These are phyloP conservation scores for Populus davidiana DNA, from an alignment of 345 rosid genomes.

Conservation along the genomic window DNA sequence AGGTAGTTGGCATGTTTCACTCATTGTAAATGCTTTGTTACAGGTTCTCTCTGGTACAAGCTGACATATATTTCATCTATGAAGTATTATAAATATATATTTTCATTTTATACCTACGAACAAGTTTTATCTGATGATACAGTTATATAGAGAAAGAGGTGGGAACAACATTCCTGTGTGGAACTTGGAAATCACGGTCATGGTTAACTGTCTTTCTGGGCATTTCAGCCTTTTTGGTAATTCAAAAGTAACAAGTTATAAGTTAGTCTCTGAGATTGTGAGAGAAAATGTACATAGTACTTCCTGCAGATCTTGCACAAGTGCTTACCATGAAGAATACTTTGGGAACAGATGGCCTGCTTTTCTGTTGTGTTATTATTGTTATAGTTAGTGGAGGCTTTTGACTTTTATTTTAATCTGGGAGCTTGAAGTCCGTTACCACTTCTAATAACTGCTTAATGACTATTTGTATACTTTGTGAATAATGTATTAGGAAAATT, in stretches of 20 bases:
- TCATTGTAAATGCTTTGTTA: background rate
- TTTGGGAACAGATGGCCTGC: background rate
- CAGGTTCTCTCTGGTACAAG: background rate
- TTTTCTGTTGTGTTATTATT: background rate
- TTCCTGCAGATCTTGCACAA: background rate
- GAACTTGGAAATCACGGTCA: constrained; percentile 3
- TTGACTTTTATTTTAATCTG: background rate
- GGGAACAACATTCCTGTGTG: background rate
- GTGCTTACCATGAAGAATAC: background rate
- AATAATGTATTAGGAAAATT: background rate
- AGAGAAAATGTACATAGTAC: background rate
- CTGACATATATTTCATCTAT: background rate
- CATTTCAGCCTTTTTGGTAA: background rate
- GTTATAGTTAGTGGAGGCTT: background rate
- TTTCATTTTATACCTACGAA: background rate
- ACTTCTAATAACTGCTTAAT: background rate
- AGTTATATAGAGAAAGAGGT: background rate
- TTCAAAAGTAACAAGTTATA: background rate
- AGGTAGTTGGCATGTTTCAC: background rate
- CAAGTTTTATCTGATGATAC: background rate
- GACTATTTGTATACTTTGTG: background rate
- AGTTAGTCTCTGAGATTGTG: background rate
- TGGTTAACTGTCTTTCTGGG: background rate
- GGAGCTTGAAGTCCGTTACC: background rate
- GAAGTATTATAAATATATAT: background rate